Conservation (phyloP, 306 rosid genomes). For the Trifolium dubium region DNA sequence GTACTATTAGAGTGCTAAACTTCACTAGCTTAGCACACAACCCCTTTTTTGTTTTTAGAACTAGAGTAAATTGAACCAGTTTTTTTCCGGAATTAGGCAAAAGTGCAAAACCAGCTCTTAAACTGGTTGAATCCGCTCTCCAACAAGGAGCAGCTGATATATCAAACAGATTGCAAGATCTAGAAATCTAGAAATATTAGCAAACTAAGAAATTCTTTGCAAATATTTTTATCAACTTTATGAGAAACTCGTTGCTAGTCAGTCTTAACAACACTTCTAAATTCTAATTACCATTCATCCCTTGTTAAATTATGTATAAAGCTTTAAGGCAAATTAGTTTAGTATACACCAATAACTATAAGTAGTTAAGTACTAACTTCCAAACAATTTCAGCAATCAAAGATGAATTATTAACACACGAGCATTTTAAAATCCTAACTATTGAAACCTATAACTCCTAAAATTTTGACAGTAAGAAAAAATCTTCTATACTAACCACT, state of each 20-base stretch:
- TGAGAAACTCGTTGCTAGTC: neutral
- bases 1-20: neutral
- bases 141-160: neutral
- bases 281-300: too few relatives aligned
- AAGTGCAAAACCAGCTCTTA: neutral
- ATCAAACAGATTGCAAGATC: neutral
- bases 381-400: neutral
- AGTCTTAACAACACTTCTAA: neutral
- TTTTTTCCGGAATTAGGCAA: neutral
- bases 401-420: constrained; percentile 4
- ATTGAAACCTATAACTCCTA: constrained; percentile 17
- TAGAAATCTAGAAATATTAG: neutral
- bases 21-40: neutral
- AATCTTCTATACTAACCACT: neutral
- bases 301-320: too few relatives aligned
- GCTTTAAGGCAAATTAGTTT: too few relatives aligned
- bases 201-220: neutral
- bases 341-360: neutral
- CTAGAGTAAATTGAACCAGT: neutral
- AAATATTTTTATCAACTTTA: neutral
- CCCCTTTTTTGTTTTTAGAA: neutral
- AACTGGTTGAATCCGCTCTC: neutral
- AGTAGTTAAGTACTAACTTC: neutral
- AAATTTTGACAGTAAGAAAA: neutral
- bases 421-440: neutral